Percentiles rank a stretch among this genome's conserved stretches.
Evolutionary conservation across 75 land plant species (phyloP).

Genomic region (Selaginella tamariscina): DNA sequence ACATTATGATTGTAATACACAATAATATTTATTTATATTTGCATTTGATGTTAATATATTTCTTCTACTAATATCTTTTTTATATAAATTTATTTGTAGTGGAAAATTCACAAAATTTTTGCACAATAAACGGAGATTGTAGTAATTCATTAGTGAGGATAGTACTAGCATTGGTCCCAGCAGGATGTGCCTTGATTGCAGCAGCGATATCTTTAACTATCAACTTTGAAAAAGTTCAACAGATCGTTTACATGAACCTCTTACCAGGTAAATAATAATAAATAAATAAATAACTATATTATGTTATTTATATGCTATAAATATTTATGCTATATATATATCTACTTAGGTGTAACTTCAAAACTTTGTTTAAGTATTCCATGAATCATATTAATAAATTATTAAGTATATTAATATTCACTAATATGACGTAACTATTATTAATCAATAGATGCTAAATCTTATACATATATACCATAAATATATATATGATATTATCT

Average conservation of each 20-base stretch:
- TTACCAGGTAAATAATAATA: too few species aligned
- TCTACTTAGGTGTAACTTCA: slow-evolving; percentile 1
- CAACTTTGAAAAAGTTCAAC: slow-evolving; percentile 26
- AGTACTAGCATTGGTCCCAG: slow-evolving; percentile 56
- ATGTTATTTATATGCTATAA: too few species aligned
- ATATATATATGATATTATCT: too few species aligned
- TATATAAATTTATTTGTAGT: background rate
- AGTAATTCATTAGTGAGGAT: background rate
- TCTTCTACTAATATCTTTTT: background rate
- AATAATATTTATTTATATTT: too few species aligned
- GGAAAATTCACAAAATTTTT: background rate
- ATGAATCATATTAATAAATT: too few species aligned
- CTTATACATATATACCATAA: too few species aligned
- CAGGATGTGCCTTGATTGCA: slow-evolving; percentile 59
- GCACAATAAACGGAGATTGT: background rate
- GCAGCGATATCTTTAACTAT: slow-evolving; percentile 48
- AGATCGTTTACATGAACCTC: background rate
- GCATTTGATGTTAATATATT: background rate
- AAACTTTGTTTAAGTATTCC: slow-evolving; percentile 17
- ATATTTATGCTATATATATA: too few species aligned
- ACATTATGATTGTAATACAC: too few species aligned
- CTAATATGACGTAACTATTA: too few species aligned
- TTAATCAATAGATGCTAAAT: too few species aligned
- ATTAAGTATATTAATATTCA: too few species aligned
- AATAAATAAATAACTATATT: too few species aligned